A percentile compares a stretch with the other conserved stretches of the same genome.
Conservation (phyloP, 352 stramenopile species). For the Phytophthora constricta region DNA sequence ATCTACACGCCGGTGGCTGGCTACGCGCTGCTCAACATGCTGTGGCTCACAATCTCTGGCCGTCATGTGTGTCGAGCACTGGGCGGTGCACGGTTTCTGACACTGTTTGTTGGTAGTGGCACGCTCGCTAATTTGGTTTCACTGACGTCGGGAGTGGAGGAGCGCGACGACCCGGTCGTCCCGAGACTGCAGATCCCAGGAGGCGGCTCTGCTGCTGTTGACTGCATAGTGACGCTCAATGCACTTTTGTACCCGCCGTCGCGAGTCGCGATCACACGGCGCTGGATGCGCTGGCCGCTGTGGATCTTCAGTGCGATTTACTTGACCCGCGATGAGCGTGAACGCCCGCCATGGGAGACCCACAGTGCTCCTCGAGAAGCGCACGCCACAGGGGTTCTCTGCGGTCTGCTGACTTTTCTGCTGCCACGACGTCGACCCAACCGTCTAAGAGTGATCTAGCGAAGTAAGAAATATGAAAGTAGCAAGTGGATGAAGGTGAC, state of each 20-base stretch:
- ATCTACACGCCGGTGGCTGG: slow-evolving; percentile 12
- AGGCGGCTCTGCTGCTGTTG: slow-evolving; percentile 17
- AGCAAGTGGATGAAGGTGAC: not conserved
- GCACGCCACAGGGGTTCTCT: slow-evolving; percentile 25
- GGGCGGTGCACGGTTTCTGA: slow-evolving; percentile 21
- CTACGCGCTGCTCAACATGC: slow-evolving; percentile 9
- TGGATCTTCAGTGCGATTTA: slow-evolving; percentile 29
- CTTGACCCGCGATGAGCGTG: slow-evolving; percentile 23
- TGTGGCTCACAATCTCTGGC: slow-evolving; percentile 20
- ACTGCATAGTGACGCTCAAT: slow-evolving; percentile 35
- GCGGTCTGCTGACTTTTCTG: slow-evolving; percentile 25
- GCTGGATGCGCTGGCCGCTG: slow-evolving; percentile 28
- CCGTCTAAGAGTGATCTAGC: not conserved
- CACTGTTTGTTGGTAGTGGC: slow-evolving; percentile 20
- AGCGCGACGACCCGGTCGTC: slow-evolving; percentile 6
- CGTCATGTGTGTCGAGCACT: slow-evolving; percentile 27
- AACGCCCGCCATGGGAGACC: slow-evolving; percentile 6
- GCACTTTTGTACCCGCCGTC: slow-evolving; percentile 35
- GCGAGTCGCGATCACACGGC: slow-evolving; percentile 19
- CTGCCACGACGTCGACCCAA: slow-evolving; percentile 14
- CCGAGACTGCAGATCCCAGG: slow-evolving; percentile 12
- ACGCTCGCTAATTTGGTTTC: slow-evolving; percentile 20
- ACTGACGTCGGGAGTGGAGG: not conserved
- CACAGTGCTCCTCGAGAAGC: slow-evolving; percentile 12
- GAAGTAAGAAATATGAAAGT: not conserved